Base-by-base conservation (phyloP, 345 rosid genomes). In the Eucalyptus cladocalyx region DNA sequence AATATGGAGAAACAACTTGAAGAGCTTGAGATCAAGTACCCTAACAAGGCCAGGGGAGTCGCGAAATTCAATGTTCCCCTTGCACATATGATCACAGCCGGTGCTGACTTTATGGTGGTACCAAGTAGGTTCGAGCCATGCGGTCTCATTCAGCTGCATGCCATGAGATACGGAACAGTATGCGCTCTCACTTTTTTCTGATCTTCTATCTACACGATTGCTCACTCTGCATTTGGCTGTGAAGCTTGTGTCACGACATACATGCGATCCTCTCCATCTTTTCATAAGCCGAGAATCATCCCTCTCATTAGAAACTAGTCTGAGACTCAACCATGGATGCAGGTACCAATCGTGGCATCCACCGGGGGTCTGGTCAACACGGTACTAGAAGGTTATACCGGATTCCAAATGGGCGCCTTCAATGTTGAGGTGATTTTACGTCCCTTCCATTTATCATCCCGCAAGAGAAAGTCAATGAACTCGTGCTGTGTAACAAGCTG, bases 361-460 rank as follows among this genome's bases (percentile, higher is more conserved):
- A 98, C 99, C 34, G 99, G 99, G 37, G 99, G 99, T 30, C 98
- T 98, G 45, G 98, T 97, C 88, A 96, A 98, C 93, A 97, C 99
- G 40, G 97, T 98, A 69, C 91, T 93, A 91, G 98, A 97, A 95
- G 99, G 98, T 18, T 93, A 86, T 92, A 95, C 99, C 42, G 99
- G 99, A 90, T 94, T 98, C 94, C 99, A 98, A 51, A 97, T 98
- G 95, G 98, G 98, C 86, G 88, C 91, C 87, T 97, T 98, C 94
- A 91, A 85, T 87, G 96, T 98, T 80, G 95, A 97, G n/a, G 99
- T 96, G 87, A 94, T 92, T 89, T 21, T 37, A 76, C 24, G 1
- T 40, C 47, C 9, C 47, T 76, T 40, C 43, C 47, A 4, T 76
- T 76, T 21, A 76, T 37, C 47, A 76, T 72, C 45, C 45, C 47